Evolutionary conservation across 2,329 filamentous ascomycete species (phyloP), one percentile per base, ranked within the genome.

Genomic region (Coniochaeta sp.): DNA sequence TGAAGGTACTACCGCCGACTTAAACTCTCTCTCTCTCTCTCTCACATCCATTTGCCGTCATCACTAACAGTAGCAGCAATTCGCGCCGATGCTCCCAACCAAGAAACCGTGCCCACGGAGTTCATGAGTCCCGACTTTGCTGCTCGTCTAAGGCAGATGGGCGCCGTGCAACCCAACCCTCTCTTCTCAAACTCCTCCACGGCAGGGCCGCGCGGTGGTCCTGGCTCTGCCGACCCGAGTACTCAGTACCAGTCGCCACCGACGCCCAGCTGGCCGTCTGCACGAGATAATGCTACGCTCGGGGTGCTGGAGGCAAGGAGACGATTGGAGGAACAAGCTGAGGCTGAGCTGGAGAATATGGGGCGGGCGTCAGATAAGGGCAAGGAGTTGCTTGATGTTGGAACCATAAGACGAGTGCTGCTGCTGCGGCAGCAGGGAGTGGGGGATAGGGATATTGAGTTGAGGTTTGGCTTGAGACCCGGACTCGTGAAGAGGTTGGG

Each of bases 121-220:
- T 58, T 59, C 6, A 67, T 72, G 19, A 71, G 74, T 52, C 68
- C 73, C n/a, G 77, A 72, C 63, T 84, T 82, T 69, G 78, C 81
- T 9, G 71, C 72, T 57, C 81, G 82, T 17, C 76, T 85, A 6
- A 76, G 76, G 28, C 71, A 81, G 63, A 83, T 85, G 77, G 82
- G 82, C 67, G 73, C 83, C 33, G 81, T 76, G 9, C 76, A 81
- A 55, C 81, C 82, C 5, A 81, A 79, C 63, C 81, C 82, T 33
- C 82, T 79, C 5, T 79, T 76, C 55, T 84, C 81, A 6, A 73
- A 78, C 26, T 82, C 80, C 1, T 84, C 81, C 8, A 81, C 73
- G 1, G 80, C 75, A 8, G 64, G 61, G 12, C 31, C 22, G 22
- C 47, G 47, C 43, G 47, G 34, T 33, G 11, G 6, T 12, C 3